phyloP scores from a whole-genome alignment of 148 eudicot species.

The Silene uniflora region DNA sequence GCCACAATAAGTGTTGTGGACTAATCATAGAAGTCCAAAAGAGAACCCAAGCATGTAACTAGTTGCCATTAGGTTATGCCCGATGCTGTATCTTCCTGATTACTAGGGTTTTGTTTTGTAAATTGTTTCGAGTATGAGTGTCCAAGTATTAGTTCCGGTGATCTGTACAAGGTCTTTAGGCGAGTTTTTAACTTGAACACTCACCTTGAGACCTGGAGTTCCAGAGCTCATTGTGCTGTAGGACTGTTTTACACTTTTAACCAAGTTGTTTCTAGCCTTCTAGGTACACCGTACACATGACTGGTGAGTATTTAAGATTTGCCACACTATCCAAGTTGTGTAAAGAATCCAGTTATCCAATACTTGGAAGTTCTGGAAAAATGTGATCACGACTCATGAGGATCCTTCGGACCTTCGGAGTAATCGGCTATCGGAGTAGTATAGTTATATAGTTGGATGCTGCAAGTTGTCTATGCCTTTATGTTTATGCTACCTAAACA shows the following conservation, averaged over 20 bases:
- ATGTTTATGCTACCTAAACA: too few relatives aligned
- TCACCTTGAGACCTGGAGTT: background rate
- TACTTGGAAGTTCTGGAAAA: too few relatives aligned
- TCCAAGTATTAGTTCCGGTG: background rate
- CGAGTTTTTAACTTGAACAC: background rate
- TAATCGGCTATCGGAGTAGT: too few relatives aligned
- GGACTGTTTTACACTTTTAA: background rate
- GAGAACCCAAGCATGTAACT: background rate
- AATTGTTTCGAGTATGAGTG: background rate
- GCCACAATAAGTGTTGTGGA: background rate
- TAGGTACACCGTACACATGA: too few relatives aligned
- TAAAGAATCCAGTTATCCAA: too few relatives aligned
- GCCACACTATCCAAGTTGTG: too few relatives aligned
- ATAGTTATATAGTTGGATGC: too few relatives aligned
- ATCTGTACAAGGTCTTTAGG: background rate
- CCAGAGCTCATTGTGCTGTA: background rate
- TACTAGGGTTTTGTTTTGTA: background rate
- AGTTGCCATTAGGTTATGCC: background rate
- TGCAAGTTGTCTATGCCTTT: too few relatives aligned
- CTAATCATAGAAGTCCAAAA: background rate
- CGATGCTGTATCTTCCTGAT: background rate
- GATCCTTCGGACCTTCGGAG: too few relatives aligned
- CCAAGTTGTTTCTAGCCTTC: too few relatives aligned
- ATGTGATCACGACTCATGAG: too few relatives aligned
- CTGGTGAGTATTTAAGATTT: too few relatives aligned